A percentile compares a stretch with the other conserved stretches of the same genome.
These are phyloP conservation scores for Zea luxurians DNA, from an alignment of 176 grass and related monocot genomes.

Conservation along the genomic window DNA sequence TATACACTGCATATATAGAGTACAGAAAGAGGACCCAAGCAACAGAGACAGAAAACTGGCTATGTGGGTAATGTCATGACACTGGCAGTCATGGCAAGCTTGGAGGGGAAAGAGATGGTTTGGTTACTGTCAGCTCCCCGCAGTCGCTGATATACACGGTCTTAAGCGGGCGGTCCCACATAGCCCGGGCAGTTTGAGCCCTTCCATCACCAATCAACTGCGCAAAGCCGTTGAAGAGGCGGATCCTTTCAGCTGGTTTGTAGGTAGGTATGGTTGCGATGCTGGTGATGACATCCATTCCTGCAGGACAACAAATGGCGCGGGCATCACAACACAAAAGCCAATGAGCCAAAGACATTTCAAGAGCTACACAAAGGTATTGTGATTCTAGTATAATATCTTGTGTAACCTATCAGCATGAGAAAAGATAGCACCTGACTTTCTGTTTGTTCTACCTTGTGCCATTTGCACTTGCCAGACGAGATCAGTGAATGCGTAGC, in stretches of 20 bases:
- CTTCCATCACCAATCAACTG: constrained; percentile 84
- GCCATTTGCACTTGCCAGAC: constrained; percentile 8
- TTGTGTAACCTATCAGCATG: background rate
- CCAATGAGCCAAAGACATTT: background rate
- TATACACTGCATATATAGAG: constrained; percentile 2
- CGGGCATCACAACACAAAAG: constrained; percentile 6
- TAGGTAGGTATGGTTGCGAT: constrained; percentile 86
- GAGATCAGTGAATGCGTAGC: background rate
- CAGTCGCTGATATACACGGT: constrained; percentile 88
- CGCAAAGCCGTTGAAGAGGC: constrained; percentile 77
- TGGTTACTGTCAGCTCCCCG: constrained; percentile 83
- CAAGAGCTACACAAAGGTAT: background rate
- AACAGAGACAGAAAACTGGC: constrained; percentile 27
- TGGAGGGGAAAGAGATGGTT: constrained; percentile 75
- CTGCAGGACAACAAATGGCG: constrained; percentile 40
- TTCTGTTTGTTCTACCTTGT: background rate
- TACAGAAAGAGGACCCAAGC: constrained; percentile 2
- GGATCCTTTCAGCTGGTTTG: constrained; percentile 79
- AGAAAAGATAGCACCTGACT: background rate
- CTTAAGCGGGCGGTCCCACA: constrained; percentile 88
- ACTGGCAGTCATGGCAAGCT: constrained; percentile 55
- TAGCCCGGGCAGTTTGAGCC: constrained; percentile 72
- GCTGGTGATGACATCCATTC: constrained; percentile 80
- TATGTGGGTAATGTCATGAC: background rate
- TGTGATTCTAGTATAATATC: background rate